Conservation (phyloP, 2,329 filamentous ascomycete genomes). For the Diaporthe humulicola region DNA sequence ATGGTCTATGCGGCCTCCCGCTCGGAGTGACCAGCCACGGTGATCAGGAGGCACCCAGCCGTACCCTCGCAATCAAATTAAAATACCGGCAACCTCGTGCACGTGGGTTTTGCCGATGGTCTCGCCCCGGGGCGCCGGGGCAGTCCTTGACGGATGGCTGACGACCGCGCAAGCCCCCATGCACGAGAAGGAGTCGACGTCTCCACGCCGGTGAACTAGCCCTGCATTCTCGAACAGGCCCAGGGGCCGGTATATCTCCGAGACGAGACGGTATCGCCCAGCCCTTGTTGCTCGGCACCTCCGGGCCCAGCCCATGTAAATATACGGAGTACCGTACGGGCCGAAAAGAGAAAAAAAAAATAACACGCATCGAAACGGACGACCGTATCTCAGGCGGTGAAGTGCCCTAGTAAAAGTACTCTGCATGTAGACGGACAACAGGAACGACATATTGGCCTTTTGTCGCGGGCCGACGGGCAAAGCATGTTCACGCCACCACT, state of each 20-base stretch:
- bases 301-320: neutral
- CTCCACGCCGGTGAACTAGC: conserved; percentile 33
- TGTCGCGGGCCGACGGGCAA: neutral
- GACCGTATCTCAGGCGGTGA: conserved; percentile 14
- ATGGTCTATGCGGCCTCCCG: neutral
- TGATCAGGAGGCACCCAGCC: neutral
- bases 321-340: neutral
- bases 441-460: neutral
- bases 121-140: neutral
- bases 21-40: neutral
- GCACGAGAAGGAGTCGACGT: conserved; percentile 19
- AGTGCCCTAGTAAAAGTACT: neutral
- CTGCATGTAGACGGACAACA: neutral
- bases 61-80: neutral
- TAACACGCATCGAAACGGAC: neutral
- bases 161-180: conserved; percentile 4
- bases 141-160: neutral
- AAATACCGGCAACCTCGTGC: neutral
- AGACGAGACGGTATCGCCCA: neutral
- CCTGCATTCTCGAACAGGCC: conserved; percentile 28
- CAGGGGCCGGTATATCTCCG: conserved; percentile 19
- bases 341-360: neutral
- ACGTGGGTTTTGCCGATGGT: neutral
- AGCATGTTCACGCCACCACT: neutral
- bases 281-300: conserved; percentile 11